Conservation (phyloP, 306 rosid genomes). For the Psophocarpus tetragonolobus region DNA sequence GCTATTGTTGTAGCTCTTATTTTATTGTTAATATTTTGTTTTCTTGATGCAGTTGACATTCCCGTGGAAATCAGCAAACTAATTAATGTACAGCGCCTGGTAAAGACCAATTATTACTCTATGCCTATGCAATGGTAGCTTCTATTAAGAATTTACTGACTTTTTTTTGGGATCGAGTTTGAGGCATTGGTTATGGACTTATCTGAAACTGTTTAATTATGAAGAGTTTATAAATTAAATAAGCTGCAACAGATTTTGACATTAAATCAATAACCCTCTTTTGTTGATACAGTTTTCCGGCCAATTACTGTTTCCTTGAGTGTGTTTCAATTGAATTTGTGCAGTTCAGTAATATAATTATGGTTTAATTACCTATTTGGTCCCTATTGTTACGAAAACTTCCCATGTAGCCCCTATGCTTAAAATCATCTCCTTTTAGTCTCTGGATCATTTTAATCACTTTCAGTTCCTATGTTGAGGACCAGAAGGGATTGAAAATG, state of each 20-base stretch:
- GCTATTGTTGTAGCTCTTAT: not conserved
- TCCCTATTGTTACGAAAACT: too few relatives aligned
- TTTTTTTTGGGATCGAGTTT: not conserved
- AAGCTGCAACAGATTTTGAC: not conserved
- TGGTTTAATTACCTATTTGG: too few relatives aligned
- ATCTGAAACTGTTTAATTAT: not conserved
- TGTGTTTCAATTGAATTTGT: constrained; percentile 13
- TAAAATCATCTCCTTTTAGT: too few relatives aligned
- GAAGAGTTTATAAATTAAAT: not conserved
- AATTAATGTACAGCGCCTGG: constrained; percentile 81
- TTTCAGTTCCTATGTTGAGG: too few relatives aligned
- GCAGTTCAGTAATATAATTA: not conserved
- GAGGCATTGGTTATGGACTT: not conserved
- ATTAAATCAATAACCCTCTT: not conserved
- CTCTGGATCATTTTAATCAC: too few relatives aligned
- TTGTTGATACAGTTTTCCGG: not conserved
- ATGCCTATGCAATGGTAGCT: constrained; percentile 15
- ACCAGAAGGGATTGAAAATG: too few relatives aligned
- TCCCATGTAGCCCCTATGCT: too few relatives aligned
- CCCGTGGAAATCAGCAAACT: constrained; percentile 78
- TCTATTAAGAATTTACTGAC: not conserved
- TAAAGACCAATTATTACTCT: constrained; percentile 43
- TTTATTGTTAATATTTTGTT: not conserved
- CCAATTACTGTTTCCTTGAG: constrained; percentile 6
- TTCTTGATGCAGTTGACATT: constrained; percentile 70